phyloP scores from a whole-genome alignment of 2,329 filamentous ascomycete species.

The Neophaeococcomyces aloes region DNA sequence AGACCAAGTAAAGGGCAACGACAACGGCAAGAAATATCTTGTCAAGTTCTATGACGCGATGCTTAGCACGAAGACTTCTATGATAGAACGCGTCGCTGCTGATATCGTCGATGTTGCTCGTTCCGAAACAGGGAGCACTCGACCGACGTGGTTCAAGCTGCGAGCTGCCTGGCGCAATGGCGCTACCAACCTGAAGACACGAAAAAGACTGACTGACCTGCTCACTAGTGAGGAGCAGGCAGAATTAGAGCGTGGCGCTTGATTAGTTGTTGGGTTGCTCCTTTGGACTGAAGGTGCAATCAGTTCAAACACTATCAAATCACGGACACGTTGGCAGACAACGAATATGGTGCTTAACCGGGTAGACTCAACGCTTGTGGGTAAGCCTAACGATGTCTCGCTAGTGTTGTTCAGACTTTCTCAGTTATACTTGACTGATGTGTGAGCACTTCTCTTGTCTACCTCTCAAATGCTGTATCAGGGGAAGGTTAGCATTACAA shows the following conservation, averaged over 20 bases:
- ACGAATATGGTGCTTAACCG: too few species aligned
- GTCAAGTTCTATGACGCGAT: constrained; percentile 55
- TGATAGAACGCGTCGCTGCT: constrained; percentile 43
- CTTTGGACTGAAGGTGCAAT: not conserved
- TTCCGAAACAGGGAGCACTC: constrained; percentile 33
- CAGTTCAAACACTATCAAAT: not conserved
- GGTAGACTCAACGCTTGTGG: too few species aligned
- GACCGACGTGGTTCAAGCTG: constrained; percentile 42
- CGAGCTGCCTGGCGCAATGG: constrained; percentile 45
- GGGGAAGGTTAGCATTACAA: too few species aligned
- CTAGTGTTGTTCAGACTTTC: too few species aligned
- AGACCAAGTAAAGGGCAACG: constrained; percentile 46
- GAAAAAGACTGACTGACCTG: constrained; percentile 45
- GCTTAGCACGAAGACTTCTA: constrained; percentile 40
- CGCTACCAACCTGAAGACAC: constrained; percentile 44
- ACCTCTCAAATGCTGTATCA: too few species aligned
- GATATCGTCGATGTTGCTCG: constrained; percentile 48
- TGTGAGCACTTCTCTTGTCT: too few species aligned
- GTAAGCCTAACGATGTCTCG: too few species aligned
- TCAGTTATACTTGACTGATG: too few species aligned
- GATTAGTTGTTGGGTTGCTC: constrained; percentile 2
- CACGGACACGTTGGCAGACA: not conserved
- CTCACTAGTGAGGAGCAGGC: constrained; percentile 42
- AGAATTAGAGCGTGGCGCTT: constrained; percentile 36
- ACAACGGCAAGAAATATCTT: constrained; percentile 51